phyloP scores from a whole-genome alignment of 345 rosid species.

The Sisymbrium irio region DNA sequence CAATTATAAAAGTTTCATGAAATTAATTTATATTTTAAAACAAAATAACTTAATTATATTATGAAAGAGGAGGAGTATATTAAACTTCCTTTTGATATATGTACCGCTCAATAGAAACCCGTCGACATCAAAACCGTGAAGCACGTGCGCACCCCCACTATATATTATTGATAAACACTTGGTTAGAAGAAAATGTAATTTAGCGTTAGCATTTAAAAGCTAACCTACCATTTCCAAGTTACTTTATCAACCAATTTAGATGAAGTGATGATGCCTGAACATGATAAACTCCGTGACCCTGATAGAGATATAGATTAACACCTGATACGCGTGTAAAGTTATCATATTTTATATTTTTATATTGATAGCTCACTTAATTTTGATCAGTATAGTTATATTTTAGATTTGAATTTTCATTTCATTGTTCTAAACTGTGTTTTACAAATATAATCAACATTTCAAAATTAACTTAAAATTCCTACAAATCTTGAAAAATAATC shows the following conservation, averaged over 20 bases:
- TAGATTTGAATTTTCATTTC: neutral
- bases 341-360: neutral
- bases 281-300: neutral
- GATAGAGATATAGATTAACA: neutral
- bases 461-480: neutral
- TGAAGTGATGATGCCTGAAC: neutral
- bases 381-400: neutral
- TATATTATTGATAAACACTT: neutral
- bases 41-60: too few relatives aligned
- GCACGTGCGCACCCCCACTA: neutral
- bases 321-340: neutral
- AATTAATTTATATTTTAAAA: too few relatives aligned
- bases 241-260: neutral
- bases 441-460: neutral
- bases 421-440: neutral
- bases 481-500: neutral
- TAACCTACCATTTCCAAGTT: neutral
- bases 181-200: neutral
- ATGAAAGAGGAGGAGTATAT: too few relatives aligned
- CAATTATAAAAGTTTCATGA: too few relatives aligned
- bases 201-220: slow-evolving; percentile 1
- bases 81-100: neutral
- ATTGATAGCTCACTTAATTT: neutral
- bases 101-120: neutral
- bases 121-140: neutral